Evolutionary conservation across 139 green algal genomes (phyloP), one percentile per base, ranked within the genome.

Genomic region (Spirogloea muscicola): DNA sequence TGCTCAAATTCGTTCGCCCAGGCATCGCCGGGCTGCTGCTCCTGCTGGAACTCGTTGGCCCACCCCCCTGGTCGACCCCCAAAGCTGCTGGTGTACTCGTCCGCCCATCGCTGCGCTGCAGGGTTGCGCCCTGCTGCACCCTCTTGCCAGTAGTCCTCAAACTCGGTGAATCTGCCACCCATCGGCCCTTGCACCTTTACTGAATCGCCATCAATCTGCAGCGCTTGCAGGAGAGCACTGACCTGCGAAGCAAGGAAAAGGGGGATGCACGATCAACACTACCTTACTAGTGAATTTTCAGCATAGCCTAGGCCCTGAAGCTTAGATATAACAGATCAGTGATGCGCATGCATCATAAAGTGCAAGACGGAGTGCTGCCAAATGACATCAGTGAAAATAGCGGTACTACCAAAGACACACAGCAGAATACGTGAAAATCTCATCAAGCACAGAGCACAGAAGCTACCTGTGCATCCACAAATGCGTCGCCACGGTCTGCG

Each of bases 111-210:
- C 9, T 10, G 41, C 31, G n/a, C 13, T 4, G 4, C 49, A 31
- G 27, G 25, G 4, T 58, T 33, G 31, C 18, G 31, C 49, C 4
- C 27, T n/a, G 42, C 16, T 38, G 55, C 13, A 25, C 49, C n/a
- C n/a, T n/a, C n/a, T n/a, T 34, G 18, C 67, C 73, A 81, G 41
- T 73, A 81, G 43, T 78, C 73, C 25, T 78, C 67, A 69, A 81
- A 81, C 38, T 81, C 71, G 25, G 33, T 42, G 41, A 79, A 81
- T 29, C 44, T 61, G 13, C 73, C 66, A 25, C 67, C 65, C 66
- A 79, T 81, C 31, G 73, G 66, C 5, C 51, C 73, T 16, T 18
- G 27, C 31, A n/a, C n/a, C n/a, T n/a, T n/a, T n/a, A n/a, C n/a
- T n/a, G n/a, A n/a, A n/a, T n/a, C n/a, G n/a, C n/a, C n/a, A 5